Conservation (phyloP, 352 stramenopile genomes). For the Plasmopara viticola region DNA sequence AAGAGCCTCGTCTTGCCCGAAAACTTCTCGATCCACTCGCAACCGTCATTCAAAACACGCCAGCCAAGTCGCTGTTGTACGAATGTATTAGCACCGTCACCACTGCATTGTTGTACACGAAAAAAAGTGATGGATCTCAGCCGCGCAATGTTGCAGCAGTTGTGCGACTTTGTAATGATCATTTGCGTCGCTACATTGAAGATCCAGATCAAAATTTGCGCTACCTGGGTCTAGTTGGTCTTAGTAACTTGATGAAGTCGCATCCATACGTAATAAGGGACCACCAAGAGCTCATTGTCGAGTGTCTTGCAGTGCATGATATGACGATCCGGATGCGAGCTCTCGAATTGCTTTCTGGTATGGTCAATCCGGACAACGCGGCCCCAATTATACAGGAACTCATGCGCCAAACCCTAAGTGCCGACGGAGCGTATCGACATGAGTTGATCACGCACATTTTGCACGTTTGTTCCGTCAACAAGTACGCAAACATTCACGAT, state of each 20-base stretch:
- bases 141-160: constrained; percentile 90
- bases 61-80: constrained; percentile 97
- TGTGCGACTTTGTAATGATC: constrained; percentile 93
- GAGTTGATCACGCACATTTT: constrained; percentile 96
- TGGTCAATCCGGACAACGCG: constrained; percentile 95
- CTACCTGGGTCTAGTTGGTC: constrained; percentile 96
- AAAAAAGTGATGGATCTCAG: constrained; percentile 93
- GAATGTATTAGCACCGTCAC: constrained; percentile 97
- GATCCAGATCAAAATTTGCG: constrained; percentile 99
- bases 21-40: constrained; percentile 97
- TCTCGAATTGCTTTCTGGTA: constrained; percentile 93
- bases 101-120: constrained; percentile 94
- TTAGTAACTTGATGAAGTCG: constrained; percentile 94
- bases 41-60: constrained; percentile 96
- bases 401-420: constrained; percentile 91
- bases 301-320: constrained; percentile 96
- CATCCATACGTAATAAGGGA: constrained; percentile 93
- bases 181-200: constrained; percentile 94
- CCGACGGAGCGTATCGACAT: constrained; percentile 92
- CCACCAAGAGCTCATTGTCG: constrained; percentile 93
- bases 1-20: constrained; percentile 95
- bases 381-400: constrained; percentile 95
- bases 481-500: constrained; percentile 97
- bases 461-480: constrained; percentile 95
- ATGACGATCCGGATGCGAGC: constrained; percentile 97